A percentile compares a stretch with the other conserved stretches of the same genome.
These are phyloP conservation scores for Teunomyces cretensis DNA, from an alignment of 805 yeast species.

Conservation along the genomic window DNA sequence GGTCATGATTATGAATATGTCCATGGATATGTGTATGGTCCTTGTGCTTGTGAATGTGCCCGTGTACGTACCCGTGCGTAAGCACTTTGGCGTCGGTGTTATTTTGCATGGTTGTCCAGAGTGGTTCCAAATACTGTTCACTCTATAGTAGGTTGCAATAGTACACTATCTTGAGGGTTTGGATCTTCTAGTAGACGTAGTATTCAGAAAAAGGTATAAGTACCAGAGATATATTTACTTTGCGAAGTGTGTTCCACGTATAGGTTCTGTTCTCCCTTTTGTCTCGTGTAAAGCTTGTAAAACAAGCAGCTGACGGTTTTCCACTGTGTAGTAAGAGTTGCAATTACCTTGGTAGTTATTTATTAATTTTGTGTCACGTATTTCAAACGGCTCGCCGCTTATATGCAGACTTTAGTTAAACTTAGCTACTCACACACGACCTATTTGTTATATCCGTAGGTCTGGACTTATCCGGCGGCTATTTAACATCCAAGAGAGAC, in stretches of 20 bases:
- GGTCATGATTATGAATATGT: constrained; percentile 57
- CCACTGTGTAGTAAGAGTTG: neutral
- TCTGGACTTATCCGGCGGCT: too few relatives aligned
- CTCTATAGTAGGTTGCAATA: neutral
- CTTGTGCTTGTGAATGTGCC: constrained; percentile 62
- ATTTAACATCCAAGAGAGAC: too few relatives aligned
- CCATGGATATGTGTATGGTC: constrained; percentile 67
- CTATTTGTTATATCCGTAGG: too few relatives aligned
- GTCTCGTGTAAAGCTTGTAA: neutral
- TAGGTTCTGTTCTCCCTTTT: neutral
- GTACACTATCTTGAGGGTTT: neutral
- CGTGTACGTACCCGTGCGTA: constrained; percentile 59
- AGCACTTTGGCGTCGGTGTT: neutral
- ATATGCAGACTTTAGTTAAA: too few relatives aligned
- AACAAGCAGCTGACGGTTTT: neutral
- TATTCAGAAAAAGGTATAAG: neutral
- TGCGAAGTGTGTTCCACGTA: too few relatives aligned
- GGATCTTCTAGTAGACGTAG: neutral
- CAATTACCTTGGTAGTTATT: neutral
- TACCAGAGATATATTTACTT: too few relatives aligned
- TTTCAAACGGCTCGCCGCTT: too few relatives aligned
- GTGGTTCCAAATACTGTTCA: neutral
- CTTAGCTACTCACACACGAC: too few relatives aligned
- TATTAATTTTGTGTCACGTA: neutral
- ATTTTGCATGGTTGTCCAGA: neutral